Conservation (phyloP, 2,329 filamentous ascomycete genomes). For the Penicillium sp. region DNA sequence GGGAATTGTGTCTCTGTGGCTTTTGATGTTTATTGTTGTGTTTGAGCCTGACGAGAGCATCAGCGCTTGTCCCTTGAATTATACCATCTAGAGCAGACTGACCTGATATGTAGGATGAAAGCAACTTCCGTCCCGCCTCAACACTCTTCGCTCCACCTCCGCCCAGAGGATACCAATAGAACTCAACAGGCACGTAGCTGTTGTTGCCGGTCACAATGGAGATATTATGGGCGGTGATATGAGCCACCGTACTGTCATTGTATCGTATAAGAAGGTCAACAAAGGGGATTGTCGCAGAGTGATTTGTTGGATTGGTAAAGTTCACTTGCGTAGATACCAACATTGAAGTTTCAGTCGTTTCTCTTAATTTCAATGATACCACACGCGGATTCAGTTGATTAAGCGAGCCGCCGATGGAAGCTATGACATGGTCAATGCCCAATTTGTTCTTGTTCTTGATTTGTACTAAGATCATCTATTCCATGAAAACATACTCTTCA, state of each 20-base stretch:
- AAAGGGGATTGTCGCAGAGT: slow-evolving; percentile 78
- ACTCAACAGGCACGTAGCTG: slow-evolving; percentile 64
- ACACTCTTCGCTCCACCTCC: slow-evolving; percentile 62
- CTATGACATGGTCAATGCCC: slow-evolving; percentile 45
- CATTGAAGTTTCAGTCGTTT: slow-evolving; percentile 70
- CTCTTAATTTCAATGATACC: slow-evolving; percentile 67
- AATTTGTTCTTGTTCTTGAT: slow-evolving; percentile 11
- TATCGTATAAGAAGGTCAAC: slow-evolving; percentile 72
- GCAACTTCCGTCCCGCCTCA: slow-evolving; percentile 65
- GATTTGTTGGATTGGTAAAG: slow-evolving; percentile 85
- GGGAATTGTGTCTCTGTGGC: slow-evolving; percentile 72
- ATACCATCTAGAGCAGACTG: slow-evolving; percentile 12
- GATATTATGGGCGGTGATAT: slow-evolving; percentile 66
- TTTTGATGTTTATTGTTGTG: slow-evolving; percentile 71
- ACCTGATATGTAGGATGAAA: slow-evolving; percentile 85
- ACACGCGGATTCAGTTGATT: slow-evolving; percentile 62
- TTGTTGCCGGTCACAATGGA: slow-evolving; percentile 69
- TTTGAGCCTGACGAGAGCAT: slow-evolving; percentile 61
- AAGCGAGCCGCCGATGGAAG: slow-evolving; percentile 56
- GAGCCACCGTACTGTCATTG: slow-evolving; percentile 72
- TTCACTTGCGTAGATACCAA: slow-evolving; percentile 71
- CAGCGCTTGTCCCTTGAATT: background rate
- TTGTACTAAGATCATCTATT: slow-evolving; percentile 21
- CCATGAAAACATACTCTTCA: slow-evolving; percentile 76
- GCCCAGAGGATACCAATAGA: slow-evolving; percentile 69